phyloP scores from a whole-genome alignment of 192 early-diverging fungal genomes.

The Paraglomus brasilianum region DNA sequence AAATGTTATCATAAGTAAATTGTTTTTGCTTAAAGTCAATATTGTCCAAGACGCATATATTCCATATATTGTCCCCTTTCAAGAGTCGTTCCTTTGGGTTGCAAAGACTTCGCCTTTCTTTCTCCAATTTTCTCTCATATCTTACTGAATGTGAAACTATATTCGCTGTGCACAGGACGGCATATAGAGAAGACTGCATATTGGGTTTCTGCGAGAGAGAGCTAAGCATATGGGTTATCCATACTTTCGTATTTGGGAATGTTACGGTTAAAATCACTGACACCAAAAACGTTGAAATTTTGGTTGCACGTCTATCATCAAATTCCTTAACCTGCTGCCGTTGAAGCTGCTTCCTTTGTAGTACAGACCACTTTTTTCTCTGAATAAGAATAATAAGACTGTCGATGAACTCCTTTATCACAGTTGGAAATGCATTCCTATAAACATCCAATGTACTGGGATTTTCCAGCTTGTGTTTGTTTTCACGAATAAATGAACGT shows the following conservation, averaged over 20 bases:
- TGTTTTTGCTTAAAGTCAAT: slow-evolving; percentile 13
- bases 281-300: slow-evolving; percentile 6
- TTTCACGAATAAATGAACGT: too few relatives aligned
- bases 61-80: background rate
- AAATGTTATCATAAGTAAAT: slow-evolving; percentile 11
- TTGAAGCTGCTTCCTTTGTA: slow-evolving; percentile 8
- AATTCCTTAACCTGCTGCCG: background rate
- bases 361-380: slow-evolving; percentile 8
- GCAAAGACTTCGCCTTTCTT: background rate
- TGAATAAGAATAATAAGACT: background rate
- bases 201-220: slow-evolving; percentile 11
- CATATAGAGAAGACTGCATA: background rate
- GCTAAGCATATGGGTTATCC: slow-evolving; percentile 8
- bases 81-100: background rate
- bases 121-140: slow-evolving; percentile 14
- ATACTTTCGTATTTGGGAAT: background rate
- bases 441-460: background rate
- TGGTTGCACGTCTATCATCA: background rate
- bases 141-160: background rate
- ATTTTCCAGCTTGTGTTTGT: slow-evolving; percentile 17
- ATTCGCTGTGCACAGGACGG: slow-evolving; percentile 5
- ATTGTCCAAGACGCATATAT: slow-evolving; percentile 13
- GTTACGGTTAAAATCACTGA: slow-evolving; percentile 13
- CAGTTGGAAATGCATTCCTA: background rate
- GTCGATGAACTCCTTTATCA: background rate